These are phyloP conservation scores for Daldinia sp. DNA, from an alignment of 2,329 filamentous ascomycete species.

Conservation along the genomic window DNA sequence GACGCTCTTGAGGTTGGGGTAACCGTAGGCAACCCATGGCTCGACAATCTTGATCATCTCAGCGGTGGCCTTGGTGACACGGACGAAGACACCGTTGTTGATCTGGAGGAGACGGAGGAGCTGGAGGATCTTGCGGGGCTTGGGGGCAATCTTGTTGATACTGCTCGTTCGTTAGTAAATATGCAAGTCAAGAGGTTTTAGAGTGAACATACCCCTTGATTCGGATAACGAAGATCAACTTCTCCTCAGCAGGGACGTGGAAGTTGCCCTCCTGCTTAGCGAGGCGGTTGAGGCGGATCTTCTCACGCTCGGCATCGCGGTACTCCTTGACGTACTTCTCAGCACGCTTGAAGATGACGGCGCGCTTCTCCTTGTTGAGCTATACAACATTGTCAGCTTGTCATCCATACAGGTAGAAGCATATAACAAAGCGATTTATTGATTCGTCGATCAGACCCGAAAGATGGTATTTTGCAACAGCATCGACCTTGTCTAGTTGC, in stretches of 20 bases:
- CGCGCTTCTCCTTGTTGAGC: constrained; percentile 99
- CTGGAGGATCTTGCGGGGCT: constrained; percentile 99
- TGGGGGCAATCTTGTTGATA: constrained; percentile 99
- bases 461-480: constrained; percentile 99
- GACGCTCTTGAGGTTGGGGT: constrained; percentile 99
- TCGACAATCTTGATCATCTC: constrained; percentile 99
- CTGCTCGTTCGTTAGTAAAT: constrained; percentile 57
- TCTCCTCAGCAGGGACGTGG: constrained; percentile 94
- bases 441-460: constrained; percentile 85
- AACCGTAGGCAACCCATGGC: constrained; percentile 99
- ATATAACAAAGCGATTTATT: constrained; percentile 35
- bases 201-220: constrained; percentile 85
- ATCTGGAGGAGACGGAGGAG: constrained; percentile 99
- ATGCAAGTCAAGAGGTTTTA: constrained; percentile 2
- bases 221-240: constrained; percentile 97
- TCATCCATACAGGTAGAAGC: constrained; percentile 22
- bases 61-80: constrained; percentile 95
- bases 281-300: constrained; percentile 89
- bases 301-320: constrained; percentile 97
- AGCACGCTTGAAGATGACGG: constrained; percentile 99
- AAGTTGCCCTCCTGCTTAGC: constrained; percentile 93
- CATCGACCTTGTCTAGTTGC: constrained; percentile 99
- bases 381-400: constrained; percentile 61
- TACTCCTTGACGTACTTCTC: constrained; percentile 99
- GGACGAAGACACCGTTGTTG: constrained; percentile 99